Base-by-base conservation (phyloP, 352 stramenopile species). In the Elongisporangium senticosum region DNA sequence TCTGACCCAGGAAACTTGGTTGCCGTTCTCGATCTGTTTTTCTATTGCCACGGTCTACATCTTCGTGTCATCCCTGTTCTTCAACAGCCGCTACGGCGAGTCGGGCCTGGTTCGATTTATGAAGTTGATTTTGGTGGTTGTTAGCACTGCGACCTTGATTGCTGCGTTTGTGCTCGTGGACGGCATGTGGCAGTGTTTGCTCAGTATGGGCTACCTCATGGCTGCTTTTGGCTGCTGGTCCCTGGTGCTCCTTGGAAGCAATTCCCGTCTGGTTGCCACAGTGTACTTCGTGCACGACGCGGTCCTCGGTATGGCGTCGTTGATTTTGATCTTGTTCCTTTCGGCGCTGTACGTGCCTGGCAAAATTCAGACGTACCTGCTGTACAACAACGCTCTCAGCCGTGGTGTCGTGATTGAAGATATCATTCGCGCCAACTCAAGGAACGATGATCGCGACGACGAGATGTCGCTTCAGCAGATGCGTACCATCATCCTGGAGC, bases 361-460 rank as follows among this genome's bases (percentile, higher is more conserved):
- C 56, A 90, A 96, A 63, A 91, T 98, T 49, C 95, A 99, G 72
- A 98, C 95, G 28, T 98, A 94, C 95, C 73, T 99, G 51, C 76
- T 99, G 2, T 99, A 98, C 77, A 97, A 98, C 76, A 98, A 99
- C 67, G 96, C 96, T 19, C 68, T 99, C 26, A 98, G 90, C 20
- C 82, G 89, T 49, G 96, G 97, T 64, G 95, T 99, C 15, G 96
- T 98, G 33, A 97, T 99, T 23, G 96, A 98, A 61, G 96, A 99
- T 69, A 98, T 99, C 62, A 69, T 99, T 23, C 77, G 81, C 54
- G 65, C 81, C 39, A 90, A 86, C 69, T 87, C 79, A 37, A 70
- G 74, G 57, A 74, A 74, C 40, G 75, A 90, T 54, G 81, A 90
- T 51, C 72, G 71, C 28, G 79, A 90, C 26, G 81, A 90, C 48